Evolutionary conservation across 768 basidiomycete species (phyloP), one percentile per base, ranked within the genome.

Genomic region (Strobilomyces dryophilus): DNA sequence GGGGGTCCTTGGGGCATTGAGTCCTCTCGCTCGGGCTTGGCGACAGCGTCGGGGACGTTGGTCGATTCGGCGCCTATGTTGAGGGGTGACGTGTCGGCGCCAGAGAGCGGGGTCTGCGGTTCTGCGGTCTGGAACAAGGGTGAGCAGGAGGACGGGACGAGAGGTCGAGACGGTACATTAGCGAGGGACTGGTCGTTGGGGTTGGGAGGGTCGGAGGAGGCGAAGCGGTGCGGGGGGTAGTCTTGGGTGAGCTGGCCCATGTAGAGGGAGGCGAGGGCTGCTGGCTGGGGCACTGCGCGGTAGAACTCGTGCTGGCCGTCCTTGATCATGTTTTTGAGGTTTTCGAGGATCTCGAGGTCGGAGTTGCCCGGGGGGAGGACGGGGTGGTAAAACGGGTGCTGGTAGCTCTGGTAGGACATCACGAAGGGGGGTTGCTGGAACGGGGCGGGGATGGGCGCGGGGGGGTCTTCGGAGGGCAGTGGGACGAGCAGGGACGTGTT

Each of bases 341-440:
- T 82, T 70, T 89, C 82, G 54, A 91, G 77, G 31, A 84, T 77
- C 65, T 89, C 85, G 56, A 90, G 78, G 70, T 89, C 89, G 63
- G 74, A 77, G 61, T 80, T 75, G 8, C 83, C 85, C 20, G 79
- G 75, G 3, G 80, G 78, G 0, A 78, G 62, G n/a, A 61, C 60
- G 55, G 57, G 61, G 51, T 55, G 61, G 58, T 53, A 71, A 49
- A 66, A 65, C 53, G 45, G 61, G 35, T 67, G 56, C 44, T 64
- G 10, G 67, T 71, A 65, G 56, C 62, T 67, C 51, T 59, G 64
- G 64, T 71, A 76, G 5, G 68, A 58, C 66, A 73, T 78, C 29
- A 67, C 60, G 59, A 72, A 77, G 57, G 76, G 61, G 7, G 72
- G 49, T 36, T 74, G 57, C 51, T 74, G 69, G 56, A 73, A 73